Percentiles rank a stretch among this genome's conserved stretches.
These are phyloP conservation scores for Tieghemostelium lacteum DNA, from an alignment of 78 protist species.

Conservation along the genomic window DNA sequence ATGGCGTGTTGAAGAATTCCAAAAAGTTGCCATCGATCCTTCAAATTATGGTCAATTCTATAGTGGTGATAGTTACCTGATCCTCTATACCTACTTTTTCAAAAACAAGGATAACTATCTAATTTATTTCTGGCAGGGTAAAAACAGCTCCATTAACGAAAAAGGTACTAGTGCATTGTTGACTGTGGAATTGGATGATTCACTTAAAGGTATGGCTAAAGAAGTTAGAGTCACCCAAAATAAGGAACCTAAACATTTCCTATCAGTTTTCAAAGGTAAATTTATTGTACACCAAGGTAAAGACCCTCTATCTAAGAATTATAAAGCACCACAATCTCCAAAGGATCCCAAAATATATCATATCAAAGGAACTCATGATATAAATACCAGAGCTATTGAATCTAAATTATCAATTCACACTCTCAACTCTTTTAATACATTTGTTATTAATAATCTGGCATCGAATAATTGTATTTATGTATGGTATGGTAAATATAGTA, in stretches of 20 bases:
- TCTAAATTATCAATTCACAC: slow-evolving; percentile 19
- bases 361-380: slow-evolving; percentile 56
- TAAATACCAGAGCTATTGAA: slow-evolving; percentile 67
- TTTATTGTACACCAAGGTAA: slow-evolving; percentile 66
- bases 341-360: slow-evolving; percentile 57
- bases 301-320: slow-evolving; percentile 60
- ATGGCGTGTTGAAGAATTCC: slow-evolving; percentile 85
- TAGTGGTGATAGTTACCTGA: slow-evolving; percentile 84
- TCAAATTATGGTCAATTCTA: slow-evolving; percentile 64
- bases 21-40: slow-evolving; percentile 51
- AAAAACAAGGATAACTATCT: slow-evolving; percentile 83
- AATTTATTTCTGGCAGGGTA: slow-evolving; percentile 86
- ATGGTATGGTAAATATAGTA: slow-evolving; percentile 73
- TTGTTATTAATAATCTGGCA: not conserved
- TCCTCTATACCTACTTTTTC: slow-evolving; percentile 78
- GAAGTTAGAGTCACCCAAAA: slow-evolving; percentile 85
- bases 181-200: slow-evolving; percentile 83
- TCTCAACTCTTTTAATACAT: slow-evolving; percentile 33
- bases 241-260: slow-evolving; percentile 86
- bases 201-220: slow-evolving; percentile 84
- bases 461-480: not conserved
- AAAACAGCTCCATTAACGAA: slow-evolving; percentile 74
- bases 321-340: slow-evolving; percentile 30
- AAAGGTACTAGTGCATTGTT: slow-evolving; percentile 81
- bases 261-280: slow-evolving; percentile 58